A percentile compares a stretch with the other conserved stretches of the same genome.
Conservation (phyloP, 805 yeast species). For the Pichia nakasei region DNA sequence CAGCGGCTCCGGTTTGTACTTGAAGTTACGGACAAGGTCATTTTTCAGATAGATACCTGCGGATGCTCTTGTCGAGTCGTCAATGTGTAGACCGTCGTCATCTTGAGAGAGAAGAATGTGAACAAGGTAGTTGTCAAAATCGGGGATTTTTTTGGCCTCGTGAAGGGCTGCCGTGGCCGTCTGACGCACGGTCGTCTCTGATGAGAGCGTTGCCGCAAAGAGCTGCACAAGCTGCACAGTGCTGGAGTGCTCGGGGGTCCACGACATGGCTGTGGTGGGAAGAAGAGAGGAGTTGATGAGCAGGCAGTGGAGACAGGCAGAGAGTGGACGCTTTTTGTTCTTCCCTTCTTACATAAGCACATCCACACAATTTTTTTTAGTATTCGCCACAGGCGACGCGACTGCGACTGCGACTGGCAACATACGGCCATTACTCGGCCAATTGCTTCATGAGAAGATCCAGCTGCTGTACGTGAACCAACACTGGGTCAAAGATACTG, state of each 20-base stretch:
- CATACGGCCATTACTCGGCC: not conserved
- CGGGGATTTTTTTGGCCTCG: conserved; percentile 62
- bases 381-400: no score
- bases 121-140: conserved; percentile 72
- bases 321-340: no score
- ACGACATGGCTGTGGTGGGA: conserved; percentile 26
- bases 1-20: conserved; percentile 21
- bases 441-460: not conserved
- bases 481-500: conserved; percentile 3
- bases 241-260: conserved; percentile 62
- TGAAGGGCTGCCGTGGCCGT: conserved; percentile 68
- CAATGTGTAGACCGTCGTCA: conserved; percentile 24
- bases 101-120: conserved; percentile 64
- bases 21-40: conserved; percentile 39
- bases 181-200: conserved; percentile 43
- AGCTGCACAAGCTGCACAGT: conserved; percentile 57
- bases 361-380: no score
- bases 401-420: no score
- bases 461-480: conserved; percentile 3
- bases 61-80: conserved; percentile 65
- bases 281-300: not conserved
- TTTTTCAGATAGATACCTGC: conserved; percentile 86
- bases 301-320: no score
- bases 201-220: conserved; percentile 63
- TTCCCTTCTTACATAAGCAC: no score